These are phyloP conservation scores for Solanum clarkiae DNA, from an alignment of 257 asterid genomes.

Conservation along the genomic window DNA sequence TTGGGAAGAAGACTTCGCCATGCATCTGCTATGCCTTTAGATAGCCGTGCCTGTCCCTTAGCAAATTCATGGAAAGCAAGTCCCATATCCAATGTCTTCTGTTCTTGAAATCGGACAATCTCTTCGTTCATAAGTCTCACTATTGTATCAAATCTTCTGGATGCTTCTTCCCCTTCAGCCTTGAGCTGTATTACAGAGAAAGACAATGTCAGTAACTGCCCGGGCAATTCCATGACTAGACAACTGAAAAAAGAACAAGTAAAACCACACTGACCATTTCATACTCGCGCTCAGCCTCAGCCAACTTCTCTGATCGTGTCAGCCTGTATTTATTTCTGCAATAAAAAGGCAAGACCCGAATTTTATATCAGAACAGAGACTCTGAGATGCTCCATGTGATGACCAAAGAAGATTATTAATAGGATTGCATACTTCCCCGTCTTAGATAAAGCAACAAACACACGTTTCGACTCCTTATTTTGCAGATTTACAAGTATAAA, in stretches of 20 bases:
- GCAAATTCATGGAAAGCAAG: slow-evolving; percentile 91
- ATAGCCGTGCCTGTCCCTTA: slow-evolving; percentile 69
- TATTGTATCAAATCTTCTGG: slow-evolving; percentile 58
- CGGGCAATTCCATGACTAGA: background rate
- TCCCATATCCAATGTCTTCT: slow-evolving; percentile 82
- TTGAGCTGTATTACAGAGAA: slow-evolving; percentile 30
- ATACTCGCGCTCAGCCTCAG: slow-evolving; percentile 79
- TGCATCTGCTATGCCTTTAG: slow-evolving; percentile 68
- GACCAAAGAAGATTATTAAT: background rate
- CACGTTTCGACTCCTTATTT: background rate
- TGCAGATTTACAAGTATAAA: background rate
- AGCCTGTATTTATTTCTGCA: slow-evolving; percentile 84
- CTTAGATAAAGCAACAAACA: background rate
- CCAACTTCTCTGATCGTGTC: slow-evolving; percentile 70
- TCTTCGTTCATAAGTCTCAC: slow-evolving; percentile 81
- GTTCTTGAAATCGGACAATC: slow-evolving; percentile 78
- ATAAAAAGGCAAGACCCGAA: background rate
- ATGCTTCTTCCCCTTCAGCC: slow-evolving; percentile 68
- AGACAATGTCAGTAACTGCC: background rate
- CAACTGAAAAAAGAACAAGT: background rate
- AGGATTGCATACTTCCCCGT: background rate
- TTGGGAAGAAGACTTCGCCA: slow-evolving; percentile 98
- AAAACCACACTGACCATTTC: slow-evolving; percentile 52
- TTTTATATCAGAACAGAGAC: background rate
- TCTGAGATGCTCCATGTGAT: background rate